Evolutionary conservation across 495 filamentous ascomycete species (phyloP).

Genomic region (Lasiosphaeriaceae sp.): DNA sequence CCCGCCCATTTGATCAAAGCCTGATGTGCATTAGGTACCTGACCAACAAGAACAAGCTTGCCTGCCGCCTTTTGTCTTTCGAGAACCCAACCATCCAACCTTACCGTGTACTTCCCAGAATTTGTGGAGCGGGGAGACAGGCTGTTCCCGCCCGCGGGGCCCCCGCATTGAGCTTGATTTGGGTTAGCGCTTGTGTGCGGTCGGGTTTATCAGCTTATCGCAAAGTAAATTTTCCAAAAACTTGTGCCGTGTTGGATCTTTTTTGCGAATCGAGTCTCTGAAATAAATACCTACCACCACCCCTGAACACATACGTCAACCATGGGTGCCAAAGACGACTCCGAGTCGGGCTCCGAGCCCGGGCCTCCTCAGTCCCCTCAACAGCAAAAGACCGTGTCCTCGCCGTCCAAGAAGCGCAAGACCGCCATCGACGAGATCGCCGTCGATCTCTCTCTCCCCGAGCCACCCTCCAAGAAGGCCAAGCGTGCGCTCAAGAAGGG

Average conservation of each 20-base stretch:
- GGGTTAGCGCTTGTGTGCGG: neutral
- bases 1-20: no score
- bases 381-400: neutral
- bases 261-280: neutral
- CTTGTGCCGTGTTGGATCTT: neutral
- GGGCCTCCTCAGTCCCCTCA: neutral
- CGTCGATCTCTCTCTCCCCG: conserved; percentile 80
- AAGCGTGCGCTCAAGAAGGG: conserved; percentile 76
- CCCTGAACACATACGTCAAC: neutral
- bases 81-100: no score
- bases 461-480: conserved; percentile 91
- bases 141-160: neutral
- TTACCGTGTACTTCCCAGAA: no score
- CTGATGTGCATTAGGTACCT: no score
- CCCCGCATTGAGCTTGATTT: neutral
- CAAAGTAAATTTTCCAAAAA: neutral
- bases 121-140: neutral
- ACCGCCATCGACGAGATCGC: conserved; percentile 72
- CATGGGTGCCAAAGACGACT: conserved; percentile 8
- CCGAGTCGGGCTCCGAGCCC: conserved; percentile 1
- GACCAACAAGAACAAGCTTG: no score
- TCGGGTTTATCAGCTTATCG: neutral
- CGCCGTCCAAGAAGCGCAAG: conserved; percentile 63
- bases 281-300: neutral
- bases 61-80: no score